Conservation (phyloP, 345 rosid genomes). For the Camelina hispida region DNA sequence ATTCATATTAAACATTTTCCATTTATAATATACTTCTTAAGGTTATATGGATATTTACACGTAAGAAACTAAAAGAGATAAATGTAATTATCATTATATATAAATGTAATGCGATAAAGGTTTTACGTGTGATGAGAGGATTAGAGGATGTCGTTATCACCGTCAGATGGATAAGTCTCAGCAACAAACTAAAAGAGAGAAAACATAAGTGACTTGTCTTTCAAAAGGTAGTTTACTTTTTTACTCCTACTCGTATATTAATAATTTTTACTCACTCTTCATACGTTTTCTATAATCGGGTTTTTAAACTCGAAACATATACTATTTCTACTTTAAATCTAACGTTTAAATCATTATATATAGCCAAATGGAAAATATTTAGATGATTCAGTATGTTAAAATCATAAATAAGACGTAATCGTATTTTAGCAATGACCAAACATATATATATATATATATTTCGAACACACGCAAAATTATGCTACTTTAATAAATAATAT, state of each 20-base stretch:
- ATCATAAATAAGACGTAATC: background rate
- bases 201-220: constrained; percentile 29
- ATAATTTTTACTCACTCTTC: background rate
- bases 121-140: constrained; percentile 33
- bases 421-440: background rate
- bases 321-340: background rate
- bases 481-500: too few species aligned
- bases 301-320: background rate
- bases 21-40: background rate
- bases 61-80: background rate
- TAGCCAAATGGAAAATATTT: background rate
- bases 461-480: background rate
- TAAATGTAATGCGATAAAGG: background rate
- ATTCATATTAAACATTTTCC: background rate
- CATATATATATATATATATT: background rate
- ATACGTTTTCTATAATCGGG: background rate
- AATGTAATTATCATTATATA: background rate
- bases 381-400: background rate
- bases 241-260: constrained; percentile 4
- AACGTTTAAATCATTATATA: background rate
- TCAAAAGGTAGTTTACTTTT: constrained; percentile 26
- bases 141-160: constrained; percentile 38
- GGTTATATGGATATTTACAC: background rate
- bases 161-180: constrained; percentile 39
- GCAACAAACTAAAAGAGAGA: constrained; percentile 34